A percentile compares a stretch with the other conserved stretches of the same genome.
Evolutionary conservation across 805 yeast species (phyloP).

Genomic region (Yueomyces sinensis): DNA sequence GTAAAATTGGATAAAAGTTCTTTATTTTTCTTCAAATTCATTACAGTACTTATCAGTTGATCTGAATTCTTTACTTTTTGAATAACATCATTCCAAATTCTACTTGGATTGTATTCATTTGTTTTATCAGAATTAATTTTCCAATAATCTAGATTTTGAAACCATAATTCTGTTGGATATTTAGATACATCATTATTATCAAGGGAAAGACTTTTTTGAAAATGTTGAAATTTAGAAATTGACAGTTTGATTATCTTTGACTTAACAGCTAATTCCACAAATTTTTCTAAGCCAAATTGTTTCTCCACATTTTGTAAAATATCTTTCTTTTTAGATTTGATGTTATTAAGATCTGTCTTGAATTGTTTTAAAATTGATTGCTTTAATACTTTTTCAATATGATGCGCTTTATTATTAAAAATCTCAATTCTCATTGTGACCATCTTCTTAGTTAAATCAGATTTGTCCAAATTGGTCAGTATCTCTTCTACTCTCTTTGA

Average conservation of each 20-base stretch:
- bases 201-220: conserved; percentile 1
- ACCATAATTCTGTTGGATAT: conserved; percentile 7
- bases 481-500: conserved; percentile 14
- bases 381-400: conserved; percentile 13
- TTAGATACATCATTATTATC: conserved; percentile 2
- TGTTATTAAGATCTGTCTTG: conserved; percentile 1
- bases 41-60: conserved; percentile 27
- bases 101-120: conserved; percentile 31
- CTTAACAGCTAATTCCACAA: conserved; percentile 11
- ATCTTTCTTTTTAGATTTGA: conserved; percentile 5
- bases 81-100: conserved; percentile 27
- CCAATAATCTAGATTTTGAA: conserved; percentile 13
- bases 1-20: conserved; percentile 31
- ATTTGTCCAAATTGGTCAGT: conserved; percentile 6
- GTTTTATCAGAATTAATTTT: conserved; percentile 20
- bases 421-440: conserved; percentile 12
- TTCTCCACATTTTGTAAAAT: conserved; percentile 2
- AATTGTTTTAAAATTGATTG: conserved; percentile 6
- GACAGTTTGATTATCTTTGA: conserved; percentile 18
- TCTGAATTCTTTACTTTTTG: conserved; percentile 13
- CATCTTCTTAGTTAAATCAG: conserved; percentile 8
- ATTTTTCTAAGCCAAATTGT: conserved; percentile 8
- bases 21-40: conserved; percentile 35
- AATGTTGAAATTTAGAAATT: conserved; percentile 9
- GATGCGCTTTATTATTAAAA: conserved; percentile 17